phyloP scores from a whole-genome alignment of 345 rosid species.

The Cardamine chenopodiifolia region DNA sequence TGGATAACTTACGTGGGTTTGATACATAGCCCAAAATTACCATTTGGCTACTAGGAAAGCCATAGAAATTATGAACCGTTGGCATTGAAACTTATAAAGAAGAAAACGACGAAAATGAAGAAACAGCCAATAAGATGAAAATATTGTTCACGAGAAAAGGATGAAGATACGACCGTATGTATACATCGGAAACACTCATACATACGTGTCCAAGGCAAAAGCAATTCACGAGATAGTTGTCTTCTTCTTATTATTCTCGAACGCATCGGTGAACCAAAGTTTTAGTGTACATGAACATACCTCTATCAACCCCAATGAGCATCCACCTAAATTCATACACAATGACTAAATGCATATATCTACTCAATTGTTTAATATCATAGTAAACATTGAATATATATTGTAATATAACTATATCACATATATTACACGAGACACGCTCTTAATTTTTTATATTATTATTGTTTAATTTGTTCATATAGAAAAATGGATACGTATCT shows the following conservation, averaged over 20 bases:
- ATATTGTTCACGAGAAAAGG: slow-evolving; percentile 32
- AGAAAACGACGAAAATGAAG: not conserved
- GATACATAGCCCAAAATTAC: not conserved
- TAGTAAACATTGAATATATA: too few relatives aligned
- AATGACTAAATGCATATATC: too few relatives aligned
- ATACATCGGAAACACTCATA: slow-evolving; percentile 11
- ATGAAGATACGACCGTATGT: too few relatives aligned
- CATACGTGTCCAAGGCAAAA: slow-evolving; percentile 21
- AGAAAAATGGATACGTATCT: too few relatives aligned
- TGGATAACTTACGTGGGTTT: not conserved
- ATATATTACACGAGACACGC: too few relatives aligned
- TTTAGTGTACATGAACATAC: not conserved
- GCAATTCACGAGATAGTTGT: slow-evolving; percentile 33
- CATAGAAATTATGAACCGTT: slow-evolving; percentile 1
- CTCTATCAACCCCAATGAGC: too few relatives aligned
- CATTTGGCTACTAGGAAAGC: slow-evolving; percentile 1
- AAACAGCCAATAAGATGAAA: too few relatives aligned
- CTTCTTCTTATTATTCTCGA: slow-evolving; percentile 23
- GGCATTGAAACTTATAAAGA: not conserved
- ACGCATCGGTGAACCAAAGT: slow-evolving; percentile 15
- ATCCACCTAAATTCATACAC: too few relatives aligned
- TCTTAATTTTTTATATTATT: too few relatives aligned
- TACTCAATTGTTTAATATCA: too few relatives aligned
- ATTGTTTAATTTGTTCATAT: too few relatives aligned
- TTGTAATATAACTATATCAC: too few relatives aligned